Conservation (phyloP, 257 asterid genomes). For the Jacaranda mimosifolia region DNA sequence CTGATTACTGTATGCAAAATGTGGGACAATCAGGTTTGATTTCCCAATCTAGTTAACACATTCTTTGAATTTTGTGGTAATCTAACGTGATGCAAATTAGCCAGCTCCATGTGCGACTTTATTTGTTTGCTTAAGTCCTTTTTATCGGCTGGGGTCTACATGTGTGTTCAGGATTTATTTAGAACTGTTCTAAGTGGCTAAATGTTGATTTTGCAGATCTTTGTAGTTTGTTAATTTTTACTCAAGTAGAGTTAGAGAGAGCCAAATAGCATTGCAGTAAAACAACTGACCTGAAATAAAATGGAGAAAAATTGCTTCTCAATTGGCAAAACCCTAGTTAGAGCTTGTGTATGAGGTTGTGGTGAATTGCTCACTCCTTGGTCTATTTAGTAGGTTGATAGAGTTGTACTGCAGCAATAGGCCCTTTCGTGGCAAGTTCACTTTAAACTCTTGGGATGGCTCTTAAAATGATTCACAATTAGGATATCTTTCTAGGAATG, state of each 20-base stretch:
- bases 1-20: neutral
- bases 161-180: neutral
- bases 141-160: neutral
- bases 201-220: neutral
- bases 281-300: neutral
- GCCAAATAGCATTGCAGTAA: neutral
- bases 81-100: neutral
- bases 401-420: neutral
- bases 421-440: neutral
- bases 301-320: neutral
- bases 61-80: conserved; percentile 8
- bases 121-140: neutral
- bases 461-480: too few relatives aligned
- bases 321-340: neutral
- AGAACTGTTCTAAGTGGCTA: neutral
- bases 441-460: neutral
- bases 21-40: neutral
- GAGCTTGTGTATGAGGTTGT: neutral
- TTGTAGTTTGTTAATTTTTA: neutral
- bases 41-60: neutral
- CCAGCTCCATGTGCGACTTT: neutral
- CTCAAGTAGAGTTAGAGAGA: neutral
- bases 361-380: neutral
- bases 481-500: neutral
- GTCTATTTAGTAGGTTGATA: neutral